phyloP scores from a whole-genome alignment of 2,329 filamentous ascomycete genomes.

The Hawksworthiomyces lignivorus region DNA sequence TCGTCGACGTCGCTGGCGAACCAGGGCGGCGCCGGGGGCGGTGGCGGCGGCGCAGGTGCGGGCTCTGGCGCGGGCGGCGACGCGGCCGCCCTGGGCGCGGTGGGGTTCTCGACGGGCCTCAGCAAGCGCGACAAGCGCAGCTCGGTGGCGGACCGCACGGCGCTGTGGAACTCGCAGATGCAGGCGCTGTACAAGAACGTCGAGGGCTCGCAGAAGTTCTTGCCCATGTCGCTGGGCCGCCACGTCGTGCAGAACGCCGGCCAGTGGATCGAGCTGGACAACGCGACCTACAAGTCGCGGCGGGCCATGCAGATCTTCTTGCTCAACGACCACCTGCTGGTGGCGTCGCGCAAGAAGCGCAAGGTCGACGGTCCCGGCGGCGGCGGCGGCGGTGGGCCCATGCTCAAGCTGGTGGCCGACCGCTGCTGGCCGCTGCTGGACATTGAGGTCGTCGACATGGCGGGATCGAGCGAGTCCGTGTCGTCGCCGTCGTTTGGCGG shows the following conservation, averaged over 20 bases:
- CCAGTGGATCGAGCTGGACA: conserved; percentile 92
- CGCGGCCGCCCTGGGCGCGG: conserved; percentile 36
- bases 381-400: conserved; percentile 39
- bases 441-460: conserved; percentile 86
- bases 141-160: conserved; percentile 67
- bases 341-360: conserved; percentile 89
- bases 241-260: conserved; percentile 92
- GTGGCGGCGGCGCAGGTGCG: neutral
- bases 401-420: conserved; percentile 80
- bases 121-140: conserved; percentile 77
- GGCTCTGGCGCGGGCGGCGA: conserved; percentile 23
- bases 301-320: conserved; percentile 86
- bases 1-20: conserved; percentile 36
- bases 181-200: conserved; percentile 90
- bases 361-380: conserved; percentile 59
- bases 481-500: conserved; percentile 10
- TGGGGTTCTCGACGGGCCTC: conserved; percentile 44
- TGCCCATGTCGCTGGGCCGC: conserved; percentile 82
- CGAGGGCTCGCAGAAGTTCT: conserved; percentile 95
- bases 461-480: conserved; percentile 53
- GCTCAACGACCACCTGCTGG: conserved; percentile 86
- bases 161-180: conserved; percentile 62
- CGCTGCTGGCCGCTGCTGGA: conserved; percentile 91
- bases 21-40: conserved; percentile 21
- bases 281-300: conserved; percentile 90